Conservation (phyloP, 129 eudicot genomes). For the Scalesia atractyloides region DNA sequence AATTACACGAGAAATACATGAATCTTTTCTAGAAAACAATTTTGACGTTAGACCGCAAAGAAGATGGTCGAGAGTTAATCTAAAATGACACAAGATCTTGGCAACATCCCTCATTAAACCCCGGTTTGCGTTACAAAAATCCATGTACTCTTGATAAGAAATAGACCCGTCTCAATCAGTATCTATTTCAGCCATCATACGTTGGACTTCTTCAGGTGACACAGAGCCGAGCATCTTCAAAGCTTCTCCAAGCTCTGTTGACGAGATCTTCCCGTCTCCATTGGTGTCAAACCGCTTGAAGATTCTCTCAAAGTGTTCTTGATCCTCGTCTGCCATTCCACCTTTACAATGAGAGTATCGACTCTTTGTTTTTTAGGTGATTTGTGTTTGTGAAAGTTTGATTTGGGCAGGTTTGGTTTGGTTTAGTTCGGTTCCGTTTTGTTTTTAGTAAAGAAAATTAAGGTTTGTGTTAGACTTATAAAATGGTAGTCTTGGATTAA, state of each 20-base stretch:
- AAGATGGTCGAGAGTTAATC: background rate
- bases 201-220: constrained; percentile 57
- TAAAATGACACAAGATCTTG: constrained; percentile 45
- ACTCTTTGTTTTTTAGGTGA: background rate
- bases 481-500: constrained; percentile 11
- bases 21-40: background rate
- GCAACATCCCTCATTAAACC: constrained; percentile 88
- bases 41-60: background rate
- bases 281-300: constrained; percentile 82
- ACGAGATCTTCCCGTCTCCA: constrained; percentile 84
- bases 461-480: constrained; percentile 31
- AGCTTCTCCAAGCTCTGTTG: constrained; percentile 84
- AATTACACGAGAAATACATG: background rate
- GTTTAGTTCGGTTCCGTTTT: background rate
- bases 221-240: constrained; percentile 73
- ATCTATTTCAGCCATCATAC: constrained; percentile 84
- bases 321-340: constrained; percentile 64
- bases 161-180: constrained; percentile 80
- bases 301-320: constrained; percentile 60
- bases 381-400: background rate
- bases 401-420: background rate
- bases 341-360: background rate
- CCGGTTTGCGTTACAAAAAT: constrained; percentile 63
- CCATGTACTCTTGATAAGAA: constrained; percentile 70
- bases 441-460: background rate